Evolutionary conservation across 768 basidiomycete genomes (phyloP), one percentile per base, ranked within the genome.

Genomic region (Amanita thiersii): DNA sequence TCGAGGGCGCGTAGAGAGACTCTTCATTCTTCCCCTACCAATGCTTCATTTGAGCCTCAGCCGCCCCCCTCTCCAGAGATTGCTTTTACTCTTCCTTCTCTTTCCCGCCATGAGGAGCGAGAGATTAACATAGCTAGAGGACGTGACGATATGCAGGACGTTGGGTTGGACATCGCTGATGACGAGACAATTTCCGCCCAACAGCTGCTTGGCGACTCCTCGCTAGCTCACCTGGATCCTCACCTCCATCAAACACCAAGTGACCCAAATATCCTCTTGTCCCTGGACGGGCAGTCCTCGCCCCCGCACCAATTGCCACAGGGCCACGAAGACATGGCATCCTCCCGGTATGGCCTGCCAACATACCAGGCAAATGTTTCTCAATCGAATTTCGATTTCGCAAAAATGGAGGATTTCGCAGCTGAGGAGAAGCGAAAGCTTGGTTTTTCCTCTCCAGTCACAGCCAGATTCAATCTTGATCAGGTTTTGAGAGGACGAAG

Each of bases 391-490:
- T 92, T 88, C 55, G 77, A 91, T 55, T 94, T 90, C 55, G 49
- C 59, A 0, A 65, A 60, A 0, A 81, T 96, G 71, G 92, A 96
- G 55, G 70, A 73, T 4, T 94, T 81, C 56, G 86, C 86, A 0
- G 57, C 62, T 0, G 71, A 68, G 12, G 90, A 93, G 59, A 84
- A 84, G 50, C 60, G 69, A 20, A 64, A 60, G 31, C 62, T 88
- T 0, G 86, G 86, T 2, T 58, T 89, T 7, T 58, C 60, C 2
- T 67, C 77, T 10, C 66, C 77, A 3, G 43, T 51, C 17, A 55
- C 54, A 24, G 54, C 65, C 15, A 66, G 64, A 38, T 72, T 73
- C 35, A 58, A 59, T 20, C 49, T 69, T 37, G 47, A 48, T 15
- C 7, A 14, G 8, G 33, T 6, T 20, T 18, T 43, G 1, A 33